Evolutionary conservation across 1,139 yeast species (phyloP).

Genomic region (Chernovozyma aurita): DNA sequence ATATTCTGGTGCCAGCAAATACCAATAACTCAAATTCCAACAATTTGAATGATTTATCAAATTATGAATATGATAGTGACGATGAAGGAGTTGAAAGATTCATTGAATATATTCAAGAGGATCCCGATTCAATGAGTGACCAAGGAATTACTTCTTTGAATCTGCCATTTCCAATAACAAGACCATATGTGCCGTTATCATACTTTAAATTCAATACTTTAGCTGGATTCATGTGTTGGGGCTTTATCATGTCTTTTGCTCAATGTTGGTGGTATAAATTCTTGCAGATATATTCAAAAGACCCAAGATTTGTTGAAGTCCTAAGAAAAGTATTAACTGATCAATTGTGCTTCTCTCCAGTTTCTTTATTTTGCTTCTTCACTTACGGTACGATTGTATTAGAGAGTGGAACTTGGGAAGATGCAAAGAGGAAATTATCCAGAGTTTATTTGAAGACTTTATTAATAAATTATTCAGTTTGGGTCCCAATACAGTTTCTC

Average conservation of each 20-base stretch:
- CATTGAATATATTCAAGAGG: conserved; percentile 33
- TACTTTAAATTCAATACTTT: conserved; percentile 66
- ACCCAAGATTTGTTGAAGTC: conserved; percentile 79
- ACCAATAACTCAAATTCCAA: not conserved
- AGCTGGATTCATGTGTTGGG: conserved; percentile 85
- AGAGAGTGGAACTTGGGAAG: conserved; percentile 68
- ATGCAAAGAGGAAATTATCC: conserved; percentile 58
- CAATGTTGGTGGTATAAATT: conserved; percentile 90
- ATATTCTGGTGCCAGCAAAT: conserved; percentile 4
- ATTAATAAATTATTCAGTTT: conserved; percentile 75
- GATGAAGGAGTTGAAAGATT: conserved; percentile 32
- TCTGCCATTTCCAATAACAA: conserved; percentile 6
- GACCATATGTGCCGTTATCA: conserved; percentile 20
- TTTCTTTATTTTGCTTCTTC: conserved; percentile 76
- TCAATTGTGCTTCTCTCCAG: conserved; percentile 84
- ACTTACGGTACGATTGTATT: conserved; percentile 78
- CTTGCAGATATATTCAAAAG: conserved; percentile 74
- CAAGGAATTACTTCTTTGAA: conserved; percentile 4
- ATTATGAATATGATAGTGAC: conserved; percentile 13
- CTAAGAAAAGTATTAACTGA: conserved; percentile 84
- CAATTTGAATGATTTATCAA: not conserved
- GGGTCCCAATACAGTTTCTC: conserved; percentile 93
- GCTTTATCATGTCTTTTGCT: conserved; percentile 72
- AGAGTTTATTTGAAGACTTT: conserved; percentile 71
- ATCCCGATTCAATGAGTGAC: conserved; percentile 14